Percentiles rank a stretch among this genome's conserved stretches.
Evolutionary conservation across 192 early-diverging fungal species (phyloP).

Genomic region (Rhizophagus sp.): DNA sequence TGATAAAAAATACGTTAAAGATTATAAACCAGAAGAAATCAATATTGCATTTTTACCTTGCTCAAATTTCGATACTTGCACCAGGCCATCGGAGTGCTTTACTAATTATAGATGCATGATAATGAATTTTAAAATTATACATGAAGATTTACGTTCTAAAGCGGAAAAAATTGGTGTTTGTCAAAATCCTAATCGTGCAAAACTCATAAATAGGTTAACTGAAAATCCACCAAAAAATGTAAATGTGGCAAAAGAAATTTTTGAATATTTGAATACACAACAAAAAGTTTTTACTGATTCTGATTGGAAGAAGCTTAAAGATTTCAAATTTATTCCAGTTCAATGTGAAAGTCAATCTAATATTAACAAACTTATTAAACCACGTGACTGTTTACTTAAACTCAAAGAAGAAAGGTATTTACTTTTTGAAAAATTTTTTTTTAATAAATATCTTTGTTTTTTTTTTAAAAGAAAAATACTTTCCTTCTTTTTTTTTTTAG

Average conservation of each 20-base stretch:
- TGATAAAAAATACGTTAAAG: slow-evolving; percentile 48
- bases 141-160: slow-evolving; percentile 49
- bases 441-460: no score
- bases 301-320: slow-evolving; percentile 57
- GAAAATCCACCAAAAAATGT: slow-evolving; percentile 32
- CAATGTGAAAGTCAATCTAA: neutral
- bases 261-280: slow-evolving; percentile 68
- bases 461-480: no score
- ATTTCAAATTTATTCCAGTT: slow-evolving; percentile 65
- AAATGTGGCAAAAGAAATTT: slow-evolving; percentile 51
- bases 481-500: slow-evolving; percentile 8
- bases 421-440: no score
- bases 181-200: slow-evolving; percentile 52
- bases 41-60: slow-evolving; percentile 64
- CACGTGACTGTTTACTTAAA: no score
- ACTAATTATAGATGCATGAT: slow-evolving; percentile 57
- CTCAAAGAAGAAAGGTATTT: no score
- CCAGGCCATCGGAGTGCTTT: slow-evolving; percentile 64
- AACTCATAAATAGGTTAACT: slow-evolving; percentile 42
- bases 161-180: slow-evolving; percentile 64
- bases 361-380: neutral
- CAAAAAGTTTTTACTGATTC: slow-evolving; percentile 55
- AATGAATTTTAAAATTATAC: slow-evolving; percentile 69
- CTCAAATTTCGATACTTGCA: slow-evolving; percentile 38
- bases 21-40: slow-evolving; percentile 51